Conservation (phyloP, 163 green algal genomes). For the Chlorella variabilis region DNA sequence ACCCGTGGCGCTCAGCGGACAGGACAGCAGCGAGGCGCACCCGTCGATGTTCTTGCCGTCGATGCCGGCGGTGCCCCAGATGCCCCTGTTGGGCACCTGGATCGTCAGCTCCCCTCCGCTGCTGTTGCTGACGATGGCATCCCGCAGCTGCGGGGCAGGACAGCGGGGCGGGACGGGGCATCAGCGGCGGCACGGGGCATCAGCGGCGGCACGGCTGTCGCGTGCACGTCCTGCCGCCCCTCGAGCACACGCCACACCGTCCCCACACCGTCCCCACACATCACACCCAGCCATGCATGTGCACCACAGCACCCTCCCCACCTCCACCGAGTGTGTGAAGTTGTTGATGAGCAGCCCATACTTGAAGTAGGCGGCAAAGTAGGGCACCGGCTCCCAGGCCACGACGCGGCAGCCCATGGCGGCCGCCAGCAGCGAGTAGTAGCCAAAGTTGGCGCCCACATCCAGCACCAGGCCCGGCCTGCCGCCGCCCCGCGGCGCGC, state of each 20-base stretch:
- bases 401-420: constrained; percentile 80
- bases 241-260: background rate
- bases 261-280: background rate
- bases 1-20: no score
- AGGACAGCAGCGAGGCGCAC: background rate
- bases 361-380: constrained; percentile 75
- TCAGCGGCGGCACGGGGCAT: background rate
- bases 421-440: constrained; percentile 64
- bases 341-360: constrained; percentile 73
- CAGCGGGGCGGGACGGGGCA: background rate
- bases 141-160: constrained; percentile 30
- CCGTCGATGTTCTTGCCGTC: constrained; percentile 80
- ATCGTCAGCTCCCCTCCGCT: constrained; percentile 57
- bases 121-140: constrained; percentile 42
- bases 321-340: constrained; percentile 56
- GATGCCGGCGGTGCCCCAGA: constrained; percentile 82
- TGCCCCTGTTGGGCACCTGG: constrained; percentile 57
- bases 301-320: constrained; percentile 20
- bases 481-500: constrained; percentile 6
- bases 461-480: constrained; percentile 69
- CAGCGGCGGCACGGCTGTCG: background rate
- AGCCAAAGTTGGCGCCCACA: constrained; percentile 74
- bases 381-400: constrained; percentile 82
- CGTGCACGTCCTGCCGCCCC: background rate
- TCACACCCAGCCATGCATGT: no score